phyloP scores from a whole-genome alignment of 345 rosid species.

The Bruguiera sexangula region DNA sequence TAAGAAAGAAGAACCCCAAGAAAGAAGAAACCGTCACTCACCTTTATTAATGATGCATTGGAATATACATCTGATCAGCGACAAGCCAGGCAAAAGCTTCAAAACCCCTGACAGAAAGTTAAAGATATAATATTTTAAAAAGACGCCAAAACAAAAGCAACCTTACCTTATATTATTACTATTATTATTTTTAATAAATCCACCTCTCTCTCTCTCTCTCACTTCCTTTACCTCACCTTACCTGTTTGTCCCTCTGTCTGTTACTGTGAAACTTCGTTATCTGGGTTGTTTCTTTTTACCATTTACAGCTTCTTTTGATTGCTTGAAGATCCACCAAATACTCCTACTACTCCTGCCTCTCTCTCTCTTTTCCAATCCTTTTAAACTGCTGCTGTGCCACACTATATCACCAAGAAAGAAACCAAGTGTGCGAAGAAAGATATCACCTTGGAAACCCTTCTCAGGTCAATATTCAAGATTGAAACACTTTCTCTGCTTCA shows the following conservation, averaged over 20 bases:
- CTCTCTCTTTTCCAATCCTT: conserved; percentile 5
- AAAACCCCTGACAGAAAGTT: conserved; percentile 13
- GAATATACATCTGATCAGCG: conserved; percentile 33
- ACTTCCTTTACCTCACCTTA: conserved; percentile 18
- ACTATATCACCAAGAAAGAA: not conserved
- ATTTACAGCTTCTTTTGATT: not conserved
- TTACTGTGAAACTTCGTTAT: conserved; percentile 37
- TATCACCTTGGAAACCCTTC: not conserved
- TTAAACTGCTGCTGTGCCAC: conserved; percentile 7
- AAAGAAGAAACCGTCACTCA: not conserved
- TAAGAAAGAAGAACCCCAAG: conserved; percentile 12
- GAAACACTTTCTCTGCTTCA: not conserved
- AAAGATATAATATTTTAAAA: conserved; percentile 22
- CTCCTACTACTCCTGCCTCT: not conserved
- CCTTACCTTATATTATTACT: not conserved
- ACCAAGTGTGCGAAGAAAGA: not conserved
- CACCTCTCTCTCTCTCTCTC: no score
- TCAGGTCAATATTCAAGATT: not conserved
- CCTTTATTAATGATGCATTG: conserved; percentile 24
- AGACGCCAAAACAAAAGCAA: conserved; percentile 29
- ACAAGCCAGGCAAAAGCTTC: conserved; percentile 20
- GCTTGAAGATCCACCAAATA: conserved; percentile 6
- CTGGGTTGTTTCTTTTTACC: conserved; percentile 17
- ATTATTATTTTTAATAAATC: not conserved
- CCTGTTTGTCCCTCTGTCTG: conserved; percentile 40